Evolutionary conservation across 2,329 filamentous ascomycete genomes (phyloP), one percentile per base, ranked within the genome.

Genomic region (Trichoderma pleuroti): DNA sequence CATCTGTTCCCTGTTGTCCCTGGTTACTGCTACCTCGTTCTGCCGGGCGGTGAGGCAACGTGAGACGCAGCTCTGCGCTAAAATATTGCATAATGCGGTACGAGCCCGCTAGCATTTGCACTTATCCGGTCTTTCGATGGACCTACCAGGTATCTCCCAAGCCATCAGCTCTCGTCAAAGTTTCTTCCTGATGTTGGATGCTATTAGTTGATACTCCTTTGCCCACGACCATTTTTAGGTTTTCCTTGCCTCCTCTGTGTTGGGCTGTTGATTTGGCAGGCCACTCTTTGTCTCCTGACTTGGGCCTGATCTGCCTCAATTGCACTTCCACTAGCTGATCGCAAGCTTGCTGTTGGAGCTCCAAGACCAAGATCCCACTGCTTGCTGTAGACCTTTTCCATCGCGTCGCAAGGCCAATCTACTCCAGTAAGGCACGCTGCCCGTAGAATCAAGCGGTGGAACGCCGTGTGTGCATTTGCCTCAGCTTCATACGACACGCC

Each of bases 41-140:
- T 81, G 80, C 80, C 80, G 73, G 79, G 80, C 79, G 80, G 80
- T 81, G 75, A 77, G 71, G 4, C 16, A 4, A 11, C 7, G 18
- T 67, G 56, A 42, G 57, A 64, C 70, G 61, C 49, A 65, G 60
- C 57, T 69, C 14, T 24, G 68, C 63, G 74, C 70, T 3, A 2
- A 1, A 32, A 34, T 73, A 77, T 75, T 73, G 71, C 73, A 71
- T 73, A 75, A 76, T 26, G 12, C 73, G 71, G 49, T 71, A 73
- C 71, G 71, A 18, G 24, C 46, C 49, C 72, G 64, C 68, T 21
- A 56, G 64, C 60, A 28, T 57, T 74, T 78, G 76, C 74, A 74
- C 54, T 46, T 78, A 78, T 54, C 72, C 76, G 68, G 66, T 72
- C 72, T 70, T 56, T 54, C 24, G 46, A 68, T 73, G 64, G 39